phyloP scores from a whole-genome alignment of 192 early-diverging fungal genomes.

The Coemansia sp. region DNA sequence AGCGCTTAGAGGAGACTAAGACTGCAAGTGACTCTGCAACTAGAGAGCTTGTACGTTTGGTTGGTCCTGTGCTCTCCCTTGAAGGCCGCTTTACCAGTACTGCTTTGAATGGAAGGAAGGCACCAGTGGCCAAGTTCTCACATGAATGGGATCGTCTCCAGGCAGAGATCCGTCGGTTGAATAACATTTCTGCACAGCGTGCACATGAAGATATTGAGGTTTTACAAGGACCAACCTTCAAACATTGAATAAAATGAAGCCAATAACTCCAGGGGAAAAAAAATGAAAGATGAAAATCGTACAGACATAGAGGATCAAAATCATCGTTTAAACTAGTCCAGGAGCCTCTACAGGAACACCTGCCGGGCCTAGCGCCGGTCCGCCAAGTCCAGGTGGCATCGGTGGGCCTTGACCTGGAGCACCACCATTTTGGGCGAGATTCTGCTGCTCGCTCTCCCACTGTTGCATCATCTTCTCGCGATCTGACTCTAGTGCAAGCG shows the following conservation, averaged over 20 bases:
- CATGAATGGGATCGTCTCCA: conserved; percentile 33
- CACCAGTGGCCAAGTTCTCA: conserved; percentile 28
- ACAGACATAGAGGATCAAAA: background rate
- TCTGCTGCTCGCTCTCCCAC: conserved; percentile 68
- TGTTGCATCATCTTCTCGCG: conserved; percentile 82
- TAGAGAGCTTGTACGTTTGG: conserved; percentile 25
- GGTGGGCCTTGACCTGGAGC: background rate
- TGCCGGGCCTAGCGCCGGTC: background rate
- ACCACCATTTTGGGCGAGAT: conserved; percentile 34
- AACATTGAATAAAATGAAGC: background rate
- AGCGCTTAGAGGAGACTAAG: conserved; percentile 18
- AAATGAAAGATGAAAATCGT: background rate
- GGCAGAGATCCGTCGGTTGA: conserved; percentile 21
- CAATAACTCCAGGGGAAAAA: background rate
- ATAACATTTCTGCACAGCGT: conserved; percentile 8
- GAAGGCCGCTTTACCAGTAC: conserved; percentile 11
- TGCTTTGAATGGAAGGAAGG: background rate
- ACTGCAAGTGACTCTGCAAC: conserved; percentile 19
- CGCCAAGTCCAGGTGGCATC: conserved; percentile 3
- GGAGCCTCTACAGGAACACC: conserved; percentile 14
- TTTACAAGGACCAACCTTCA: background rate
- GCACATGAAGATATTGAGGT: background rate
- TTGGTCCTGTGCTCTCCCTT: conserved; percentile 20
- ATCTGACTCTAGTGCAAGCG: conserved; percentile 84
- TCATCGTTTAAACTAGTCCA: conserved; percentile 15